phyloP scores from a whole-genome alignment of 371 early-diverging fungal species.

The Rhizopus arrhizus region DNA sequence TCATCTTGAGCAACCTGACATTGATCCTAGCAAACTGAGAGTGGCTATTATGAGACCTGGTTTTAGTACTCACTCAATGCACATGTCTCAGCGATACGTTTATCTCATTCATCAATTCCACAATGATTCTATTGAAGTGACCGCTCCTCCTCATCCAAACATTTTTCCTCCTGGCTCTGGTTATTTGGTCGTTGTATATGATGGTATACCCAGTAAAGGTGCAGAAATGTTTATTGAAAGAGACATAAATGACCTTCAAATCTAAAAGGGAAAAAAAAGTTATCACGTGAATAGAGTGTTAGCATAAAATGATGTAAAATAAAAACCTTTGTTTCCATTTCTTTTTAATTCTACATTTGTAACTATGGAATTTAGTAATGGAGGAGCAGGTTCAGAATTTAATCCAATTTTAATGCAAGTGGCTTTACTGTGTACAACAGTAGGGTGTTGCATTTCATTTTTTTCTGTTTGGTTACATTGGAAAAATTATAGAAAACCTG shows the following conservation, averaged over 20 bases:
- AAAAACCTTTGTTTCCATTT: neutral
- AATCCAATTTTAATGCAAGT: slow-evolving; percentile 53
- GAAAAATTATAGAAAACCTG: slow-evolving; percentile 90
- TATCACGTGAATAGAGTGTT: no score
- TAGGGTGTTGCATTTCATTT: slow-evolving; percentile 70
- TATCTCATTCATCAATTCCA: slow-evolving; percentile 29
- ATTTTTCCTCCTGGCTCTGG: slow-evolving; percentile 65
- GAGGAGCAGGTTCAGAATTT: slow-evolving; percentile 65
- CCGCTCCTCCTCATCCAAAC: slow-evolving; percentile 57
- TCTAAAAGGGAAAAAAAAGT: neutral
- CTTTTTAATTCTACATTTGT: neutral
- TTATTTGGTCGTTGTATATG: slow-evolving; percentile 56
- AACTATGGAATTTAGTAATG: slow-evolving; percentile 23
- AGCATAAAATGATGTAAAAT: neutral
- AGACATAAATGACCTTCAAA: slow-evolving; percentile 16
- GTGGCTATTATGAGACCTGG: slow-evolving; percentile 55
- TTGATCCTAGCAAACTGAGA: slow-evolving; percentile 37
- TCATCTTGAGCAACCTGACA: slow-evolving; percentile 35
- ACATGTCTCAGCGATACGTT: slow-evolving; percentile 67
- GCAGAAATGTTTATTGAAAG: slow-evolving; percentile 38
- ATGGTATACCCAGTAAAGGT: slow-evolving; percentile 56
- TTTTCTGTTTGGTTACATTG: slow-evolving; percentile 82
- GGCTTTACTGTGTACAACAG: slow-evolving; percentile 60
- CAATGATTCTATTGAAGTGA: slow-evolving; percentile 35
- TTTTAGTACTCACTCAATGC: slow-evolving; percentile 68